Evolutionary conservation across 495 filamentous ascomycete genomes (phyloP).

Genomic region (Daldinia grandis): DNA sequence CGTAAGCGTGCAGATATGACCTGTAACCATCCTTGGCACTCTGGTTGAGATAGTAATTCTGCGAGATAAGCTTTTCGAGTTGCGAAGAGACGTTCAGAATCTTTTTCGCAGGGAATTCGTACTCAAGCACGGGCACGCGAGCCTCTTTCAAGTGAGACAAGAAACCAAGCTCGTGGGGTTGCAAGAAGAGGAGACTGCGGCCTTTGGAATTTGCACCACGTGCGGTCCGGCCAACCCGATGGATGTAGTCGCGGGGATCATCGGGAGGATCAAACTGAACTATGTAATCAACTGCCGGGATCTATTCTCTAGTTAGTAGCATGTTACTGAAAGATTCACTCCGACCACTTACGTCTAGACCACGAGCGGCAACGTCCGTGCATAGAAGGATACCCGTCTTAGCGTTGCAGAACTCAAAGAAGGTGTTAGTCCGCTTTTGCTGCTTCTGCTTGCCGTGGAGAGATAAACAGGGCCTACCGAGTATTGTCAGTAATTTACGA

Average conservation of each 20-base stretch:
- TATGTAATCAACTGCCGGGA: slow-evolving; percentile 94
- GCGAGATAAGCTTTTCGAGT: slow-evolving; percentile 88
- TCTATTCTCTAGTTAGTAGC: slow-evolving; percentile 55
- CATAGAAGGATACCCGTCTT: slow-evolving; percentile 89
- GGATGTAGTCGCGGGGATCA: slow-evolving; percentile 92
- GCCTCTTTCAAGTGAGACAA: slow-evolving; percentile 91
- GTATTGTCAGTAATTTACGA: slow-evolving; percentile 46
- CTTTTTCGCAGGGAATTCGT: slow-evolving; percentile 91
- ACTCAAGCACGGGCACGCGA: slow-evolving; percentile 92
- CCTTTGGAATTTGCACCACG: slow-evolving; percentile 86
- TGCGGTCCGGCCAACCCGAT: slow-evolving; percentile 95
- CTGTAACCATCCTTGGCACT: slow-evolving; percentile 72
- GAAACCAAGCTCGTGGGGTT: slow-evolving; percentile 92
- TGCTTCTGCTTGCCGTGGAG: slow-evolving; percentile 94
- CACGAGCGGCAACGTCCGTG: slow-evolving; percentile 94
- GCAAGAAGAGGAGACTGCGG: slow-evolving; percentile 86
- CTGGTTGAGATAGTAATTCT: slow-evolving; percentile 98
- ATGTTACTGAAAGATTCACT: background rate
- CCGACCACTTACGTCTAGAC: slow-evolving; percentile 73
- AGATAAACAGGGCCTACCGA: slow-evolving; percentile 32
- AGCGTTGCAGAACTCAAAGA: slow-evolving; percentile 98
- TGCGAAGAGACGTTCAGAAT: slow-evolving; percentile 95
- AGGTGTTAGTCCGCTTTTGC: slow-evolving; percentile 94
- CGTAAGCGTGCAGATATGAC: slow-evolving; percentile 93
- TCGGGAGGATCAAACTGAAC: slow-evolving; percentile 95